These are phyloP conservation scores for Clavispora santaluciae DNA, from an alignment of 805 yeast species.

Conservation along the genomic window DNA sequence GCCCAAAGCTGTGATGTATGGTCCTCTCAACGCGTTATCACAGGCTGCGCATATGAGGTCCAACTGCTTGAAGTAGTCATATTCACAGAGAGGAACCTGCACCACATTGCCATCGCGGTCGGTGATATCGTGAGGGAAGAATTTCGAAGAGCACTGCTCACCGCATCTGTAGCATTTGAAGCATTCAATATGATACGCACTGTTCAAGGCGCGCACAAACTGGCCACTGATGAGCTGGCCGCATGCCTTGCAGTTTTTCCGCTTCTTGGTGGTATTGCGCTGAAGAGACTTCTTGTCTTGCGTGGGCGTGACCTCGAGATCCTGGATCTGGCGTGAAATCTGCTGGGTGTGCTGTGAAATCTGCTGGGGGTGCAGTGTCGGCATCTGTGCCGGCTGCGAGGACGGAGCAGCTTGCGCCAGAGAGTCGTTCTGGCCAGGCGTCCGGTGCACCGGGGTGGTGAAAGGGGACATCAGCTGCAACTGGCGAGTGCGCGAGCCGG, in stretches of 20 bases:
- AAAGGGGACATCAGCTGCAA: background rate
- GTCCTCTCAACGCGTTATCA: slow-evolving; percentile 79
- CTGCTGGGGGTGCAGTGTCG: slow-evolving; percentile 6
- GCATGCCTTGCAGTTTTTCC: slow-evolving; percentile 34
- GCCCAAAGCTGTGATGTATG: slow-evolving; percentile 90
- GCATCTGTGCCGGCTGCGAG: background rate
- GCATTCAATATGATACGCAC: slow-evolving; percentile 81
- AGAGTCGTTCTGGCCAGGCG: background rate
- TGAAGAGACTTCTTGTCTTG: background rate
- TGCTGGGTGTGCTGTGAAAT: too few species aligned
- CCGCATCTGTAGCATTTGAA: slow-evolving; percentile 85
- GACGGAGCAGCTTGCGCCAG: background rate
- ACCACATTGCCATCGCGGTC: slow-evolving; percentile 17
- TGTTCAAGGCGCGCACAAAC: slow-evolving; percentile 77
- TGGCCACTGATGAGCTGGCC: slow-evolving; percentile 49
- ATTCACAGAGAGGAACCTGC: slow-evolving; percentile 72
- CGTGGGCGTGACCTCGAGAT: background rate
- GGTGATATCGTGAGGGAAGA: slow-evolving; percentile 67
- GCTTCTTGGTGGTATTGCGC: slow-evolving; percentile 9
- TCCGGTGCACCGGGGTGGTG: background rate
- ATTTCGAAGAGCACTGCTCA: slow-evolving; percentile 73
- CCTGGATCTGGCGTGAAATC: background rate
- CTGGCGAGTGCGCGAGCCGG: slow-evolving; percentile 1
- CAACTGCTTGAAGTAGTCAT: slow-evolving; percentile 81
- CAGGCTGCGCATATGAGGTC: slow-evolving; percentile 85